Evolutionary conservation across 306 rosid genomes (phyloP).

Genomic region (Dryas drummondii): DNA sequence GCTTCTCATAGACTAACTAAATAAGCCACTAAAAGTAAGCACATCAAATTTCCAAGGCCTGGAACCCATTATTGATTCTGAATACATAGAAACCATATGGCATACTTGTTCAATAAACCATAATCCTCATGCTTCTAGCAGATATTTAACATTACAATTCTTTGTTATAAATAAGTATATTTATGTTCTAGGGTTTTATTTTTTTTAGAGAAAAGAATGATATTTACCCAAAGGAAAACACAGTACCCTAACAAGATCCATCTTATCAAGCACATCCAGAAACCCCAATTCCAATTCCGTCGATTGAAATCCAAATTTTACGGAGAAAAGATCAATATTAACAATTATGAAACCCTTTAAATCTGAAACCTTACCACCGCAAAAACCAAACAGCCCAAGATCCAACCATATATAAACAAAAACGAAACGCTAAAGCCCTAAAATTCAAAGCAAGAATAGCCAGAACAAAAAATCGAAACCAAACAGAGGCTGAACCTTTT

Average conservation of each 20-base stretch:
- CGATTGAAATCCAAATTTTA: not conserved
- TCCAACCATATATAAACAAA: not conserved
- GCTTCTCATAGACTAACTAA: not conserved
- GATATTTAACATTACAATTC: not conserved
- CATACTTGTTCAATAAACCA: not conserved
- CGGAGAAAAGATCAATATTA: not conserved
- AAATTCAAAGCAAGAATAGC: not conserved
- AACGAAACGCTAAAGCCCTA: slow-evolving; percentile 8
- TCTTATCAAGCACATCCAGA: not conserved
- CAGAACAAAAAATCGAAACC: not conserved
- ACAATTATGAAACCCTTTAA: not conserved
- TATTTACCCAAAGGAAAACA: not conserved
- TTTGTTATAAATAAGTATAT: not conserved
- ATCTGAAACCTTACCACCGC: slow-evolving; percentile 14
- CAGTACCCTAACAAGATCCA: slow-evolving; percentile 17
- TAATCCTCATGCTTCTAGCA: not conserved
- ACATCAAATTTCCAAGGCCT: not conserved
- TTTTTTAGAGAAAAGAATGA: not conserved
- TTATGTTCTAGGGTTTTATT: not conserved
- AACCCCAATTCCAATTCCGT: slow-evolving; percentile 2
- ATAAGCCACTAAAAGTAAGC: not conserved
- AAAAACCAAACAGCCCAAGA: slow-evolving; percentile 3
- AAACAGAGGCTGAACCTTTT: slow-evolving; percentile 53
- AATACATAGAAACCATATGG: not conserved
- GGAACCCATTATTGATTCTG: not conserved